Evolutionary conservation across 495 filamentous ascomycete genomes (phyloP).

Genomic region (Hyaloscypha bicolor): DNA sequence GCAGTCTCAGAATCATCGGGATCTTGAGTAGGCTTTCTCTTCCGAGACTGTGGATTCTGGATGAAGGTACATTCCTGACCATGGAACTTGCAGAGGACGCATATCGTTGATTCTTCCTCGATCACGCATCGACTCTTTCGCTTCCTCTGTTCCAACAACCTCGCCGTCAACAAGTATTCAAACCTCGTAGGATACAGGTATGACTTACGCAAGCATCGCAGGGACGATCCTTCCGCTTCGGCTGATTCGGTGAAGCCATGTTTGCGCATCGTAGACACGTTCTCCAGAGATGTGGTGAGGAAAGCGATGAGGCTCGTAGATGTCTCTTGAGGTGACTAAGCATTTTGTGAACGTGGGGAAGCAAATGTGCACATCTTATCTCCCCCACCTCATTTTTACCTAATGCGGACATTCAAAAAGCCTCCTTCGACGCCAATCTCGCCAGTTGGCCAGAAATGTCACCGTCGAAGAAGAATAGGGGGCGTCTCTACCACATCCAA

Average conservation of each 20-base stretch:
- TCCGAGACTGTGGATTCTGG: conserved; percentile 68
- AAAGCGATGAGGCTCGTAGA: neutral
- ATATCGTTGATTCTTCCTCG: conserved; percentile 66
- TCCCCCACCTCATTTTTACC: neutral
- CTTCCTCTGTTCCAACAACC: conserved; percentile 46
- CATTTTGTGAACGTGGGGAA: conserved; percentile 4
- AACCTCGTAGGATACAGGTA: neutral
- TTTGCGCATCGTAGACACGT: conserved; percentile 16
- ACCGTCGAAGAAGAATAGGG: neutral
- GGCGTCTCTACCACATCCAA: neutral
- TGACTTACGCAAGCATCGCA: conserved; percentile 61
- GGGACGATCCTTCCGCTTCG: conserved; percentile 42
- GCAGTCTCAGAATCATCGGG: conserved; percentile 52
- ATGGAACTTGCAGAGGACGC: conserved; percentile 63
- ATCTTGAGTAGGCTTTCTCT: conserved; percentile 67
- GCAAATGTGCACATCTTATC: neutral
- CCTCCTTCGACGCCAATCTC: neutral
- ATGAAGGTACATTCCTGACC: conserved; percentile 63
- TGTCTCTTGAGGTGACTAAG: neutral
- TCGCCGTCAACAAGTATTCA: neutral
- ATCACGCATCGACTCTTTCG: conserved; percentile 89
- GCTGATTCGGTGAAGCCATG: conserved; percentile 38
- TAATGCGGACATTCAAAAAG: neutral
- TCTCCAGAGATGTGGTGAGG: neutral
- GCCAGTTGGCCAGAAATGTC: neutral